A percentile compares a stretch with the other conserved stretches of the same genome.
phyloP scores from a whole-genome alignment of 2,329 filamentous ascomycete species.

The Claviceps purpurea region DNA sequence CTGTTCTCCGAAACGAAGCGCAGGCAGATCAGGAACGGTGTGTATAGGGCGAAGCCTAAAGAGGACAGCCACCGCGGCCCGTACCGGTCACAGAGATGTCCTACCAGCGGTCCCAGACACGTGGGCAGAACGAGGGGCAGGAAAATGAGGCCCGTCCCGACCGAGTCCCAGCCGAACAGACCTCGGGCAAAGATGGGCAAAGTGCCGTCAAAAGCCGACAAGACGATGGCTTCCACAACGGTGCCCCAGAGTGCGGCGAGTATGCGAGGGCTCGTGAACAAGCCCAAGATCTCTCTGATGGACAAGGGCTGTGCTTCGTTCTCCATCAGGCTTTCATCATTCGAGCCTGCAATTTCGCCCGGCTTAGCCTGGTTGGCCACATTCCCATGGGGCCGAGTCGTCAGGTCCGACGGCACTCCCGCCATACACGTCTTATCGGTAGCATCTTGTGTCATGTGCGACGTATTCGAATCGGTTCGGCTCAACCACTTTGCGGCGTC shows the following conservation, averaged over 20 bases:
- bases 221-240: constrained; percentile 18
- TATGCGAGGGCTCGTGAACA: constrained; percentile 19
- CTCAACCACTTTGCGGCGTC: constrained; percentile 16
- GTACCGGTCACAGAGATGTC: constrained; percentile 19
- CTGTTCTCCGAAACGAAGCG: constrained; percentile 19
- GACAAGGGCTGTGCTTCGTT: not conserved
- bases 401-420: not conserved
- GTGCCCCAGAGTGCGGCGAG: constrained; percentile 21
- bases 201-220: constrained; percentile 22
- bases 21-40: constrained; percentile 21
- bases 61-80: constrained; percentile 22
- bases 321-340: not conserved
- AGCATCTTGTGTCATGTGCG: not conserved
- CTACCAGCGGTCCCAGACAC: constrained; percentile 18
- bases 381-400: too few relatives aligned
- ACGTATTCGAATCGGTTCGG: not conserved
- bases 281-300: constrained; percentile 11
- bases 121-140: constrained; percentile 19
- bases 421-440: not conserved
- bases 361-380: too few relatives aligned
- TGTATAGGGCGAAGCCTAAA: constrained; percentile 18
- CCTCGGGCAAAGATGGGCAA: constrained; percentile 18
- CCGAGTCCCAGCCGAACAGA: constrained; percentile 20
- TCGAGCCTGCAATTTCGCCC: not conserved
- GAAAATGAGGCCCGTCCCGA: constrained; percentile 21